Evolutionary conservation across 169 alveolate genomes (phyloP), one percentile per base, ranked within the genome.

Genomic region (Eimeria praecox): DNA sequence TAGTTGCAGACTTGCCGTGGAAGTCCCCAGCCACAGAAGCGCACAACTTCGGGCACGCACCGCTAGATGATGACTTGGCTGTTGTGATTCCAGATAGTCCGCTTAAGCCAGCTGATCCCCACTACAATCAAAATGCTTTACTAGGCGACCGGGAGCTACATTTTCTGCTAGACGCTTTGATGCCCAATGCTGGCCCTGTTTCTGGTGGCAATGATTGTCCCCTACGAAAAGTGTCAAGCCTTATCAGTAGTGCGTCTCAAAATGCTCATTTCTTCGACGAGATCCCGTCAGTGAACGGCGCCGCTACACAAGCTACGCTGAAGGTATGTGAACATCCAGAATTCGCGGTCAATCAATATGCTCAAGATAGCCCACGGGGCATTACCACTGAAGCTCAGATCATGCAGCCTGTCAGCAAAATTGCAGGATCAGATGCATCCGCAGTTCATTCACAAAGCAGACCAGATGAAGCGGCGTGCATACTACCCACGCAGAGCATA

Each of bases 91-190:
- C 59, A 77, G 87, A 77, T 6, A 46, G 38, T 62, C 54, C 87
- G 27, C 87, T 77, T 1, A 77, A 77, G 38, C 87, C 54, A 22
- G 18, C 87, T 2, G 42, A 44, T 2, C 59, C 62, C 44, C 54
- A 40, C 18, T 24, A 30, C 62, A 24, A 44, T 18, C 59, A 44
- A 12, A 42, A 24, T 44, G 87, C 64, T 42, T 40, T 22, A 10
- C 20, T 14, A 22, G 56, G 62, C 87, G 59, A 77, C 8, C 87
- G 59, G 3, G 87, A 77, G 24, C 87, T 77, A 42, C 40, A 9
- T 77, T 40, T 77, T n/a, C 87, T 77, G 27, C 87, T 77, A 77
- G 87, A 77, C 40, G 87, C 87, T 22, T 77, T 77, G 87, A 14
- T 22, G 24, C 87, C 87, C 27, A 2, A 22, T 18, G 59, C 42